Percentiles rank a stretch among this genome's conserved stretches.
Evolutionary conservation across 169 alveolate species (phyloP).

Genomic region (Eimeria mitis): DNA sequence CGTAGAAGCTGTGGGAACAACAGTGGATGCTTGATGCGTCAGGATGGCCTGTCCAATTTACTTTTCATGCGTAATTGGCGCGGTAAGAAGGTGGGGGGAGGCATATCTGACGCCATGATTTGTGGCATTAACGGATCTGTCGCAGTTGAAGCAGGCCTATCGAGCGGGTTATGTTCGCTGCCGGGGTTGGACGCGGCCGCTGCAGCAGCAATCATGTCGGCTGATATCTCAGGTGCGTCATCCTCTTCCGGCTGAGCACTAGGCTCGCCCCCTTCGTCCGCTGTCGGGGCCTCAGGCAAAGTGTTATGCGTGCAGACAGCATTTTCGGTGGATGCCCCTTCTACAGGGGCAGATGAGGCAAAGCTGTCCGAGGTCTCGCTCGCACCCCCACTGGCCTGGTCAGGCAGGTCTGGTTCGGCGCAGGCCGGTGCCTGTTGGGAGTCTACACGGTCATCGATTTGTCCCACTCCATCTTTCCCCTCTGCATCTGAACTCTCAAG

Average conservation of each 20-base stretch:
- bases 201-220: constrained; percentile 32
- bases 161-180: not conserved
- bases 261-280: not conserved
- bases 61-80: constrained; percentile 62
- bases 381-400: not conserved
- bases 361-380: not conserved
- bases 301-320: not conserved
- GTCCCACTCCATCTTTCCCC: constrained; percentile 5
- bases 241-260: constrained; percentile 3
- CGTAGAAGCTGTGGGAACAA: not conserved
- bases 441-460: not conserved
- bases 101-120: constrained; percentile 50
- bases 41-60: not conserved
- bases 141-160: not conserved
- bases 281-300: not conserved
- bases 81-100: constrained; percentile 60
- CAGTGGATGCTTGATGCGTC: not conserved
- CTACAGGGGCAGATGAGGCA: not conserved
- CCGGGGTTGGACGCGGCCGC: not conserved
- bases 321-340: not conserved
- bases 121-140: not conserved
- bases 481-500: not conserved
- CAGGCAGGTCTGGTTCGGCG: constrained; percentile 12
- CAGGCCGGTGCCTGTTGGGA: not conserved
- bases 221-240: not conserved